Evolutionary conservation across 345 rosid genomes (phyloP).

Genomic region (Mallotus nudiflorus): DNA sequence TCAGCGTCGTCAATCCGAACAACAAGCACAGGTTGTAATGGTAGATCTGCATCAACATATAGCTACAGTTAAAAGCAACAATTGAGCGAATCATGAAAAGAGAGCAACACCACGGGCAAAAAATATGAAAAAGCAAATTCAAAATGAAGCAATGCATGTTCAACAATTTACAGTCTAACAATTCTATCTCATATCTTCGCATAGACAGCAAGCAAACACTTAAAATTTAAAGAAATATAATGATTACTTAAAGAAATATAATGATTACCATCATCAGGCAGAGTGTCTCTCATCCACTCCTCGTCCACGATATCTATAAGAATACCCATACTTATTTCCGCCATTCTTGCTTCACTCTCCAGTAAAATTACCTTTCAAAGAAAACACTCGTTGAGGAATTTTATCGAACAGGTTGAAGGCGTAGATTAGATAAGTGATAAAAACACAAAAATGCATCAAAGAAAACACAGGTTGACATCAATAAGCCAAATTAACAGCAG

Average conservation of each 20-base stretch:
- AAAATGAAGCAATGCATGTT: not conserved
- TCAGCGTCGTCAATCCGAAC: slow-evolving; percentile 81
- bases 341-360: slow-evolving; percentile 40
- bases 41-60: slow-evolving; percentile 93
- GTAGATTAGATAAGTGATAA: not conserved
- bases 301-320: slow-evolving; percentile 90
- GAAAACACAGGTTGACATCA: not conserved
- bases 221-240: no score
- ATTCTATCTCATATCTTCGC: not conserved
- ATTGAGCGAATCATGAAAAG: no score
- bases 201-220: no score
- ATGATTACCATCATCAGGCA: slow-evolving; percentile 77
- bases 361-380: not conserved
- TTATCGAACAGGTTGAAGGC: not conserved
- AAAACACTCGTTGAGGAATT: not conserved
- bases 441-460: not conserved
- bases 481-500: no score
- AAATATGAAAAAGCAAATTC: not conserved
- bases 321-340: slow-evolving; percentile 70
- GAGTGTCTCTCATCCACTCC: slow-evolving; percentile 95
- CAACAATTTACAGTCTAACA: not conserved
- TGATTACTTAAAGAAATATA: no score
- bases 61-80: no score
- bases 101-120: not conserved
- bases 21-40: slow-evolving; percentile 70